A percentile compares a stretch with the other conserved stretches of the same genome.
These are phyloP conservation scores for Mucor piriformis DNA, from an alignment of 371 early-diverging fungal genomes.

Conservation along the genomic window DNA sequence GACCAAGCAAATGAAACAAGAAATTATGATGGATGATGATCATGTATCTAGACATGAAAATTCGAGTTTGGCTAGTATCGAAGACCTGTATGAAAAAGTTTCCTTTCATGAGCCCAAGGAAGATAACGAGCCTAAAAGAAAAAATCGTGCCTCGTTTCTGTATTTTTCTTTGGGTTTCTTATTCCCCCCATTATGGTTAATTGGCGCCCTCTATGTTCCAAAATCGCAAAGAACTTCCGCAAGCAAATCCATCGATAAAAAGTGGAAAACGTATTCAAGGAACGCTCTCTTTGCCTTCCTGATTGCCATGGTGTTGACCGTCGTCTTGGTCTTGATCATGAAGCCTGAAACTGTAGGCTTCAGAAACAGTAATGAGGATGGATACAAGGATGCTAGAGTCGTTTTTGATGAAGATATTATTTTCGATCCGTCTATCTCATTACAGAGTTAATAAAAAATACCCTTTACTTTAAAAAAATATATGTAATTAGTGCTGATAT, in stretches of 20 bases:
- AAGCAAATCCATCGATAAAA: conserved; percentile 17
- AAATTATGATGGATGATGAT: background rate
- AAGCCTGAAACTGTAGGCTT: conserved; percentile 10
- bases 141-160: conserved; percentile 30
- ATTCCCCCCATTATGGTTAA: conserved; percentile 44
- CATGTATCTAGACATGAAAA: background rate
- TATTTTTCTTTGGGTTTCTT: conserved; percentile 40
- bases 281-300: conserved; percentile 17
- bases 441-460: too few relatives aligned
- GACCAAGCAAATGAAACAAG: conserved; percentile 15
- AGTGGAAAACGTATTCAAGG: conserved; percentile 25
- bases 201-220: conserved; percentile 27
- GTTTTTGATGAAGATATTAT: conserved; percentile 3
- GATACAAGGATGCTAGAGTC: background rate
- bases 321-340: conserved; percentile 6
- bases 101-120: background rate
- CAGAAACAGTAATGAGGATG: conserved; percentile 7
- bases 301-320: background rate
- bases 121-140: background rate
- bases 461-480: too few relatives aligned
- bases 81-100: background rate
- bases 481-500: too few relatives aligned
- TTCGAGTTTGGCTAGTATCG: background rate
- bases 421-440: too few relatives aligned
- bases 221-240: background rate